phyloP scores from a whole-genome alignment of 164 flowering plant genomes.

The Cinnamomum micranthum region DNA sequence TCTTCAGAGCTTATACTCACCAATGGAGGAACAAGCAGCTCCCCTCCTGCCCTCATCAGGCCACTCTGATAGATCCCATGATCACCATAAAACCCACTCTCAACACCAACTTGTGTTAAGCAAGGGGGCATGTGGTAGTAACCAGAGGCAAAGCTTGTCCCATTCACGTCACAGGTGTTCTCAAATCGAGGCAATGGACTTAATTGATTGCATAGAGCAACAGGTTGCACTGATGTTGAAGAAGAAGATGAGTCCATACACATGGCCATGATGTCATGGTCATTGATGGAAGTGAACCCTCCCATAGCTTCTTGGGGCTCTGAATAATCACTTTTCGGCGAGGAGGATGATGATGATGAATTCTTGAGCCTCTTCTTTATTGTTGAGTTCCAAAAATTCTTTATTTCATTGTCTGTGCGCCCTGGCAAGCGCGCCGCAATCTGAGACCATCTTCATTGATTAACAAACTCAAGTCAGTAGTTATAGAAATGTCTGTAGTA shows the following conservation, averaged over 20 bases:
- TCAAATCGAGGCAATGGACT: conserved; percentile 29
- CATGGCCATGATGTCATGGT: conserved; percentile 24
- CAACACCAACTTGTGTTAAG: conserved; percentile 26
- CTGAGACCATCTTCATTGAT: conserved; percentile 68
- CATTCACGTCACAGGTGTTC: background rate
- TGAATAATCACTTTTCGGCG: conserved; percentile 44
- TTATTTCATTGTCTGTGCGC: conserved; percentile 76
- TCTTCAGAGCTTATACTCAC: conserved; percentile 42
- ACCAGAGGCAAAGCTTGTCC: conserved; percentile 9
- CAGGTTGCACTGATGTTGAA: conserved; percentile 34
- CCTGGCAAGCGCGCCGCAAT: conserved; percentile 81
- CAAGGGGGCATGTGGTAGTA: conserved; percentile 29
- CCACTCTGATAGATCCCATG: conserved; percentile 29
- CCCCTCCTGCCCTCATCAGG: conserved; percentile 28
- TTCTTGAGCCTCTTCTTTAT: conserved; percentile 60
- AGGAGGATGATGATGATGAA: conserved; percentile 35
- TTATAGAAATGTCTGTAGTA: background rate
- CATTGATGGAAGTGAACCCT: conserved; percentile 32
- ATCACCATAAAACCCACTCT: conserved; percentile 6
- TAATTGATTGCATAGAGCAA: conserved; percentile 18
- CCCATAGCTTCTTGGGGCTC: conserved; percentile 26
- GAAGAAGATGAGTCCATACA: conserved; percentile 29
- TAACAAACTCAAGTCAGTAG: conserved; percentile 5
- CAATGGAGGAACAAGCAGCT: conserved; percentile 44
- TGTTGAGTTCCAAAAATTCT: conserved; percentile 84